These are phyloP conservation scores for Penicillium arizonense DNA, from an alignment of 495 filamentous ascomycete species.

Conservation along the genomic window DNA sequence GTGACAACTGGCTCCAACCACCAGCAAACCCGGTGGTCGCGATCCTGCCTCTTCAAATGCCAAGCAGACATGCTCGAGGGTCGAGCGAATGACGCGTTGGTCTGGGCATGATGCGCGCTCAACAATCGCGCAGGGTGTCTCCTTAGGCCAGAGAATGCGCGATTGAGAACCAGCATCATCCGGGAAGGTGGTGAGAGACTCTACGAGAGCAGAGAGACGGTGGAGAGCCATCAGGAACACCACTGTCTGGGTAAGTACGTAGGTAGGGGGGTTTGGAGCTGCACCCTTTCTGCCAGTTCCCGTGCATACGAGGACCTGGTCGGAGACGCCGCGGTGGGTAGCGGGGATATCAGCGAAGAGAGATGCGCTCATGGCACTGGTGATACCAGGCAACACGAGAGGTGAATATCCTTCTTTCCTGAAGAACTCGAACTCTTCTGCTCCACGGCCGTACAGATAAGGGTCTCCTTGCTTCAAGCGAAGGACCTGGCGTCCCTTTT, in stretches of 20 bases:
- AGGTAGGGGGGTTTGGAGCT: conserved; percentile 75
- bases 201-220: conserved; percentile 69
- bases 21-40: conserved; percentile 83
- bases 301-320: conserved; percentile 91
- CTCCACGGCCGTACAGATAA: conserved; percentile 92
- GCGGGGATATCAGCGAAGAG: conserved; percentile 84
- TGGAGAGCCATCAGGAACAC: conserved; percentile 98
- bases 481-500: conserved; percentile 74
- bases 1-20: conserved; percentile 84
- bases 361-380: conserved; percentile 80
- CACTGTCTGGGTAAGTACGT: conserved; percentile 72
- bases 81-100: conserved; percentile 88
- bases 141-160: conserved; percentile 43
- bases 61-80: conserved; percentile 69
- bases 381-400: conserved; percentile 84
- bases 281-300: conserved; percentile 93
- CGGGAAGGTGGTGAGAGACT: conserved; percentile 51
- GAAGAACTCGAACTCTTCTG: conserved; percentile 91
- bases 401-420: conserved; percentile 64
- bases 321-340: conserved; percentile 85
- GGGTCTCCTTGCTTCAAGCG: conserved; percentile 95
- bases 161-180: conserved; percentile 18
- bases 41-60: conserved; percentile 90
- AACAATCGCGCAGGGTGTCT: conserved; percentile 85
- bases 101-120: conserved; percentile 94